Evolutionary conservation across 768 basidiomycete genomes (phyloP).

Genomic region (Favolaschia claudopus): DNA sequence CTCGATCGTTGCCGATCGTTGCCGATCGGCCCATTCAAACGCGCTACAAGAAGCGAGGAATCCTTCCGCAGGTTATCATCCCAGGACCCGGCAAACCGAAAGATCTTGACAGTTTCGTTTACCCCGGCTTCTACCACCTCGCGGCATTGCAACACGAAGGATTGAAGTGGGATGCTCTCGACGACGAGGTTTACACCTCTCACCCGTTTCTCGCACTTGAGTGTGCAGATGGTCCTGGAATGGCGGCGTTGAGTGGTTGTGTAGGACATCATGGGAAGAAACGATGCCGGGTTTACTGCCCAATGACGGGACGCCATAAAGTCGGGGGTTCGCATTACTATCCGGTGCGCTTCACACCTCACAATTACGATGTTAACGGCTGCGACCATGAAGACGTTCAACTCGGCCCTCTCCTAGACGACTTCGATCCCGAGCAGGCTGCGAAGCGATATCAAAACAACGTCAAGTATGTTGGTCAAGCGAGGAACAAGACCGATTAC

Average conservation of each 20-base stretch:
- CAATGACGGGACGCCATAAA: constrained; percentile 34
- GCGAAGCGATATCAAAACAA: constrained; percentile 22
- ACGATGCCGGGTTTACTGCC: constrained; percentile 44
- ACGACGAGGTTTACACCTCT: not conserved
- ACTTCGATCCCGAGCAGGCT: not conserved
- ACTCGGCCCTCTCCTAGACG: constrained; percentile 11
- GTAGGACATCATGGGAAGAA: constrained; percentile 41
- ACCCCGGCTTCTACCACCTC: constrained; percentile 32
- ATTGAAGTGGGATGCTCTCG: constrained; percentile 34
- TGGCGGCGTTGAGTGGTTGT: constrained; percentile 38
- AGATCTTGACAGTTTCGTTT: constrained; percentile 31
- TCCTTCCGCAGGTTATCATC: constrained; percentile 29
- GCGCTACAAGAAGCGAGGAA: constrained; percentile 35
- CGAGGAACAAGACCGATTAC: constrained; percentile 32
- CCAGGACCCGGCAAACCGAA: constrained; percentile 34
- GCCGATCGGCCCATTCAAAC: constrained; percentile 32
- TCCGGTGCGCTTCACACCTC: constrained; percentile 36
- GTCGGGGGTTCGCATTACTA: constrained; percentile 38
- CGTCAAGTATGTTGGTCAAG: constrained; percentile 20
- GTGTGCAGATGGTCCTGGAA: constrained; percentile 33
- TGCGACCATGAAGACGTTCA: constrained; percentile 41
- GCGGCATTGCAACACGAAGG: constrained; percentile 30
- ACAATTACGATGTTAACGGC: constrained; percentile 28
- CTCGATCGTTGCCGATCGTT: constrained; percentile 42
- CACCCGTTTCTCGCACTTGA: constrained; percentile 21